phyloP scores from a whole-genome alignment of 371 early-diverging fungal species.

The Capniomyces stellatus region DNA sequence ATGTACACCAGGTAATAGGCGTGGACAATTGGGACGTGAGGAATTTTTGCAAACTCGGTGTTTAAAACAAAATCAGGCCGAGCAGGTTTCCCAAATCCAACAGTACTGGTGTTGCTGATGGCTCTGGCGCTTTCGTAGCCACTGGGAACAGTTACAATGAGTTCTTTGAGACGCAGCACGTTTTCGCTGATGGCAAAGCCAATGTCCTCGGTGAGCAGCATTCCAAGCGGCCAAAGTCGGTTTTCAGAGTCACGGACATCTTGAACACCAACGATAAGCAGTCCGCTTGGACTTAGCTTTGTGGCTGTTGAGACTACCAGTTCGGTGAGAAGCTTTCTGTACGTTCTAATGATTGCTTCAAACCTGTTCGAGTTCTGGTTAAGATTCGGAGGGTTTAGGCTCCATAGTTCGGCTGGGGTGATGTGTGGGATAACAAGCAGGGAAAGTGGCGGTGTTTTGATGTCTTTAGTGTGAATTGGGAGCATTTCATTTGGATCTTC shows the following conservation, averaged over 20 bases:
- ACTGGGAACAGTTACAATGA: constrained; percentile 64
- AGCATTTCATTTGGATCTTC: no score
- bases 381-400: no score
- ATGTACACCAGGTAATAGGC: constrained; percentile 26
- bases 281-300: constrained; percentile 36
- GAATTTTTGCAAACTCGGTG: neutral
- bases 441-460: constrained; percentile 30
- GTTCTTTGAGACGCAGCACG: constrained; percentile 49
- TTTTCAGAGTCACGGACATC: constrained; percentile 43
- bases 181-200: constrained; percentile 32
- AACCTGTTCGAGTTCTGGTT: no score
- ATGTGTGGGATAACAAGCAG: constrained; percentile 46
- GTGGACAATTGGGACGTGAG: constrained; percentile 22
- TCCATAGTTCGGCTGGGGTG: constrained; percentile 12
- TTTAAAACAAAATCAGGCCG: neutral
- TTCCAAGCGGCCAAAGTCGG: constrained; percentile 43
- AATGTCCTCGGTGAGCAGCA: constrained; percentile 62
- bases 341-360: constrained; percentile 35
- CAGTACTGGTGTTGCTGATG: neutral
- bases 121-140: constrained; percentile 33
- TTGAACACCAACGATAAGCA: constrained; percentile 50
- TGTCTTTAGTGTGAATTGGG: no score
- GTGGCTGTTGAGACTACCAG: constrained; percentile 32
- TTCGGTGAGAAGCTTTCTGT: constrained; percentile 39
- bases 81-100: neutral